These are phyloP conservation scores for Rhodotorula sp. DNA, from an alignment of 1,284 basidiomycete species.

Conservation along the genomic window DNA sequence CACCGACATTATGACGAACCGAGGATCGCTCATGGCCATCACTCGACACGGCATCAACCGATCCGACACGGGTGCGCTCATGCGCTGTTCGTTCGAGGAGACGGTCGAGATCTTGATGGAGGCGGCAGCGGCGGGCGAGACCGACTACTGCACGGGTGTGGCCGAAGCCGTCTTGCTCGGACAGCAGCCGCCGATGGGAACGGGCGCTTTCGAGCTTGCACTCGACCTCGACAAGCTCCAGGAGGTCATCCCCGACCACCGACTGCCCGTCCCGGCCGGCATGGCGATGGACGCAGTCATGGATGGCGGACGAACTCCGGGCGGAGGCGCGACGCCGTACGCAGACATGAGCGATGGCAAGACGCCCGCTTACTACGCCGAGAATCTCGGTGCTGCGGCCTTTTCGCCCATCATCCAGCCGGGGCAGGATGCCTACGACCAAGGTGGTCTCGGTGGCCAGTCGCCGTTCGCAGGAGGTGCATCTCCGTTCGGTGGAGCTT, in stretches of 20 bases:
- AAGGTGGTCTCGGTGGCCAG: constrained; percentile 61
- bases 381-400: constrained; percentile 56
- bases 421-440: constrained; percentile 70
- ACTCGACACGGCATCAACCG: constrained; percentile 99
- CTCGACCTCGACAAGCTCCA: constrained; percentile 98
- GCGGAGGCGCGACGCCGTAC: constrained; percentile 72
- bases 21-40: constrained; percentile 94
- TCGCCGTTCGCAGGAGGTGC: constrained; percentile 57
- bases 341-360: constrained; percentile 49
- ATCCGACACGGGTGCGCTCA: constrained; percentile 92
- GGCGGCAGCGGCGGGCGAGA: constrained; percentile 94
- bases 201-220: constrained; percentile 66
- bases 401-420: constrained; percentile 93
- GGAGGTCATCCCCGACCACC: constrained; percentile 96
- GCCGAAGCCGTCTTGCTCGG: constrained; percentile 99
- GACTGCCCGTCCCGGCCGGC: constrained; percentile 63
- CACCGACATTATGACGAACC: constrained; percentile 98
- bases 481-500: constrained; percentile 19
- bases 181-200: constrained; percentile 81
- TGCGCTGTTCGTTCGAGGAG: constrained; percentile 99
- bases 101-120: constrained; percentile 99
- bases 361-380: constrained; percentile 39
- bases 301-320: constrained; percentile 88
- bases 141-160: constrained; percentile 96
- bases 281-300: constrained; percentile 65